phyloP scores from a whole-genome alignment of 805 yeast species.

The Candida corydali region DNA sequence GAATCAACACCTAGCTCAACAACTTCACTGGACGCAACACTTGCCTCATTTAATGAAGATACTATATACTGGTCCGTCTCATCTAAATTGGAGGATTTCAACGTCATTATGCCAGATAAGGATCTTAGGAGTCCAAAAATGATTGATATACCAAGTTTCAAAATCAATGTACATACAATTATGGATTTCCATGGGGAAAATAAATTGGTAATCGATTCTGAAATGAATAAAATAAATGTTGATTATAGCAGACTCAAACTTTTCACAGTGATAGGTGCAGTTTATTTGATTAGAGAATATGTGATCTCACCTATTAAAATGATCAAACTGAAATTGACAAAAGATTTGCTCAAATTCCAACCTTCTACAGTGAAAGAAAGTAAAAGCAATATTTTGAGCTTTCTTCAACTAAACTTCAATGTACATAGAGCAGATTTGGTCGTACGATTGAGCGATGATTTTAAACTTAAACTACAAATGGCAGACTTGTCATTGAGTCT shows the following conservation, averaged over 20 bases:
- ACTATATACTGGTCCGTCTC: conserved; percentile 20
- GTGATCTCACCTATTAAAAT: conserved; percentile 25
- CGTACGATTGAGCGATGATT: conserved; percentile 43
- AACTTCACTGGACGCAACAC: conserved; percentile 30
- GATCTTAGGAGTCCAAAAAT: conserved; percentile 7
- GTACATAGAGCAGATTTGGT: conserved; percentile 20
- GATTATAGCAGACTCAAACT: conserved; percentile 26
- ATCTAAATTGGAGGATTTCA: conserved; percentile 14
- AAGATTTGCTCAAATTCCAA: conserved; percentile 15
- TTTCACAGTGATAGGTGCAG: conserved; percentile 29
- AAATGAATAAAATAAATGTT: conserved; percentile 15
- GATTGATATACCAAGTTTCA: conserved; percentile 4
- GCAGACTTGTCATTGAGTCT: conserved; percentile 3
- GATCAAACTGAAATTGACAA: conserved; percentile 19
- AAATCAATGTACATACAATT: conserved; percentile 6
- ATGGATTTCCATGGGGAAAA: conserved; percentile 2
- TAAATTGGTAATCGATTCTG: conserved; percentile 12
- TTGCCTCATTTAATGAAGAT: conserved; percentile 12
- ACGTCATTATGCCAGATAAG: conserved; percentile 12
- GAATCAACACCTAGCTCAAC: conserved; percentile 7
- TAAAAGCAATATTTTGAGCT: conserved; percentile 1
- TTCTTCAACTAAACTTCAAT: conserved; percentile 8
- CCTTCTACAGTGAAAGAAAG: background rate
- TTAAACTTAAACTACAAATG: conserved; percentile 46
- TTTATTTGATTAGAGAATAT: conserved; percentile 26